A percentile compares a stretch with the other conserved stretches of the same genome.
Evolutionary conservation across 202 grass and related monocot species (phyloP).

Genomic region (Elaeis oleifera): DNA sequence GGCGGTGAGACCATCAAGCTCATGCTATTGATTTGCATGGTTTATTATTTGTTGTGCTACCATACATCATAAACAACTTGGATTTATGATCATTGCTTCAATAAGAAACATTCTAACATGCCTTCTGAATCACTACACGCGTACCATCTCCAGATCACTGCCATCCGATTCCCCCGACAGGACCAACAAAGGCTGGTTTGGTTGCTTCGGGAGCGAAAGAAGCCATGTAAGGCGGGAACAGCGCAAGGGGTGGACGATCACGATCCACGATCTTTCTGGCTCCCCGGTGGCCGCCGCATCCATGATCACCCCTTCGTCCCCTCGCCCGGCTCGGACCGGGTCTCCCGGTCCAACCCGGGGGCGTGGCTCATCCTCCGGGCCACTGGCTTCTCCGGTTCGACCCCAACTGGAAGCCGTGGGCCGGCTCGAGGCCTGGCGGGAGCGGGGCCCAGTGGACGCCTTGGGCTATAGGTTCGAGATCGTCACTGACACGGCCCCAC

Average conservation of each 20-base stretch:
- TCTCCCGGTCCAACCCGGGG: constrained; percentile 87
- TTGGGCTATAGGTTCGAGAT: constrained; percentile 78
- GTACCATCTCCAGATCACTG: no score
- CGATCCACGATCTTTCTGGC: constrained; percentile 93
- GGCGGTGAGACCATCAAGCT: no score
- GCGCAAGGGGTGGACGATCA: constrained; percentile 96
- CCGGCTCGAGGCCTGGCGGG: constrained; percentile 85
- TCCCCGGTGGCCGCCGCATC: constrained; percentile 87
- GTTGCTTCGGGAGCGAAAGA: constrained; percentile 23
- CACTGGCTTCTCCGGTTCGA: constrained; percentile 26
- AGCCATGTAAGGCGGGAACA: constrained; percentile 32
- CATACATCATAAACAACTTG: no score
- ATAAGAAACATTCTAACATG: no score
- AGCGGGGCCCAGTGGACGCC: constrained; percentile 62
- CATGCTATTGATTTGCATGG: no score
- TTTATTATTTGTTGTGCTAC: no score
- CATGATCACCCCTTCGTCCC: constrained; percentile 93
- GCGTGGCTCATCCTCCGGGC: constrained; percentile 88
- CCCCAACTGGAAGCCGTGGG: constrained; percentile 88
- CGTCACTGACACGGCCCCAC: constrained; percentile 36
- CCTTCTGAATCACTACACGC: no score
- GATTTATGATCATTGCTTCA: no score
- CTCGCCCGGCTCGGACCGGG: constrained; percentile 82
- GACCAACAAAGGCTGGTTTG: constrained; percentile 17
- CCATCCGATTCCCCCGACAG: no score